A percentile compares a stretch with the other conserved stretches of the same genome.
phyloP scores from a whole-genome alignment of 2,329 filamentous ascomycete species.

The Hypoxylon sp. region DNA sequence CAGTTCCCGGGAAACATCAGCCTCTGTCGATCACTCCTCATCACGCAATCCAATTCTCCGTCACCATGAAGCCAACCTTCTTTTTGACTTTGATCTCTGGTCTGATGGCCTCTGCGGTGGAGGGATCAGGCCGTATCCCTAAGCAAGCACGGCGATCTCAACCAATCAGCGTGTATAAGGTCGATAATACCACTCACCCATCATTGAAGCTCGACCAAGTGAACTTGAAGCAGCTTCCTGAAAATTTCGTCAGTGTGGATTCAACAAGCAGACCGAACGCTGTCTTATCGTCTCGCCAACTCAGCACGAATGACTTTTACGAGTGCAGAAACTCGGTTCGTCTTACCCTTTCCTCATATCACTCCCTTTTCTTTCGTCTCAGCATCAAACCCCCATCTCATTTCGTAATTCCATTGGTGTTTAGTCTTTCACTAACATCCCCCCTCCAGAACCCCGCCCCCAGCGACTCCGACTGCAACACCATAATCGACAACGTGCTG shows the following conservation, averaged over 20 bases:
- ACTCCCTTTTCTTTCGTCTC: neutral
- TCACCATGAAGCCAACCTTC: slow-evolving; percentile 29
- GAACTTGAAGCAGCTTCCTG: slow-evolving; percentile 41
- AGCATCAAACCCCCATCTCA: neutral
- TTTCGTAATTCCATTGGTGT: no score
- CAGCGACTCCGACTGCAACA: slow-evolving; percentile 45
- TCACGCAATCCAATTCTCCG: slow-evolving; percentile 29
- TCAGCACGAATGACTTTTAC: slow-evolving; percentile 45
- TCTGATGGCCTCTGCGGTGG: slow-evolving; percentile 34
- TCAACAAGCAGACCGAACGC: neutral
- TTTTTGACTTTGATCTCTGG: slow-evolving; percentile 38
- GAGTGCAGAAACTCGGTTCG: slow-evolving; percentile 48
- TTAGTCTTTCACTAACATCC: slow-evolving; percentile 5
- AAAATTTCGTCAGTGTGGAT: slow-evolving; percentile 27
- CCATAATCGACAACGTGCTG: slow-evolving; percentile 45
- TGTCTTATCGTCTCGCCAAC: slow-evolving; percentile 32
- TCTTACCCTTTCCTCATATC: slow-evolving; percentile 3
- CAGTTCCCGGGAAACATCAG: slow-evolving; percentile 25
- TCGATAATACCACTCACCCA: slow-evolving; percentile 34
- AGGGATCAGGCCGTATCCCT: slow-evolving; percentile 21
- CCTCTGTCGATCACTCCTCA: slow-evolving; percentile 32
- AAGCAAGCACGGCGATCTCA: slow-evolving; percentile 31
- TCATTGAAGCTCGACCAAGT: slow-evolving; percentile 36
- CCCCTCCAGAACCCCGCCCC: slow-evolving; percentile 43
- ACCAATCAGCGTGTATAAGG: slow-evolving; percentile 35